These are phyloP conservation scores for Hymenochaete sp. DNA, from an alignment of 1,284 basidiomycete species.

Conservation along the genomic window DNA sequence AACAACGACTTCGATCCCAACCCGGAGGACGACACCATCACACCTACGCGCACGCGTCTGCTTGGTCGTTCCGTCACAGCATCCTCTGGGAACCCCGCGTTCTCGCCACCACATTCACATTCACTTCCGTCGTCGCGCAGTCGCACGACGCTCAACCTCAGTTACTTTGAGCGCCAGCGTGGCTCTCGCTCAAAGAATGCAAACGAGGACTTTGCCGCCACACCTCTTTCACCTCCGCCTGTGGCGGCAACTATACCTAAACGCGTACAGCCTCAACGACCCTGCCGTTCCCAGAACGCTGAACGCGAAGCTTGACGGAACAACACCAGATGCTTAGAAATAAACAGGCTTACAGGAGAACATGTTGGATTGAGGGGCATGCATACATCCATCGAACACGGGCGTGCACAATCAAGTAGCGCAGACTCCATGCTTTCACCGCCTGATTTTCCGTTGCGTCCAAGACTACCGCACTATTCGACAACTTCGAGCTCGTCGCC, in stretches of 20 bases:
- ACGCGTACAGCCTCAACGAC: slow-evolving; percentile 22
- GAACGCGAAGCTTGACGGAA: no score
- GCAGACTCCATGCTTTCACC: slow-evolving; percentile 21
- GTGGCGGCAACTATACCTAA: neutral
- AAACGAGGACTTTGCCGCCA: neutral
- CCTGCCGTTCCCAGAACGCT: no score
- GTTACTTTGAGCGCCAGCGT: slow-evolving; percentile 16
- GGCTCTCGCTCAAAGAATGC: slow-evolving; percentile 12
- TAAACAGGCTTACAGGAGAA: no score
- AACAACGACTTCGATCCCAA: no score
- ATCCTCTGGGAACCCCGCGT: slow-evolving; percentile 33
- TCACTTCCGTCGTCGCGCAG: slow-evolving; percentile 18
- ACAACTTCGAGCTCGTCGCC: slow-evolving; percentile 59
- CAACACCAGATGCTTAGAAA: no score
- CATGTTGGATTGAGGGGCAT: slow-evolving; percentile 59
- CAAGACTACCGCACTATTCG: slow-evolving; percentile 41
- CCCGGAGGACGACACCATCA: slow-evolving; percentile 66
- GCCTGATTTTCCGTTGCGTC: slow-evolving; percentile 32
- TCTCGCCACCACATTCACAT: slow-evolving; percentile 20
- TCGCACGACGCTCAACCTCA: slow-evolving; percentile 19
- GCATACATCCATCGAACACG: no score
- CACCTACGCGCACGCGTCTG: slow-evolving; percentile 45
- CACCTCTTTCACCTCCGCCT: neutral
- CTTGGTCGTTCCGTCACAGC: slow-evolving; percentile 42
- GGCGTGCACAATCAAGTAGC: no score